Evolutionary conservation across 371 early-diverging fungal genomes (phyloP), one percentile per base, ranked within the genome.

Genomic region (Lichtheimia ornata): DNA sequence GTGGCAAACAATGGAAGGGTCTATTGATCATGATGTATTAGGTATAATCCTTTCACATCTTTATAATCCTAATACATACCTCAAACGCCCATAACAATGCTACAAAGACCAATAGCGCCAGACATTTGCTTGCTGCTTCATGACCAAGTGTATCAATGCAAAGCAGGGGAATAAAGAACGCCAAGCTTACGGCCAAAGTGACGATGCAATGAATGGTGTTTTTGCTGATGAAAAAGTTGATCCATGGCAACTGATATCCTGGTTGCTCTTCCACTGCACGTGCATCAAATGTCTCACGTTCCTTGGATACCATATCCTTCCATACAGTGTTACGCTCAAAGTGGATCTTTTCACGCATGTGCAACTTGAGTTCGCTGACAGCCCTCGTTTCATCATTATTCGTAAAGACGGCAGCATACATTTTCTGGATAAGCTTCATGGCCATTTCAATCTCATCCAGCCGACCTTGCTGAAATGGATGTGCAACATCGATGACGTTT

Each of bases 281-380:
- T 2, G 79, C 75, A 44, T 76, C 80, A 18, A 66, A 59, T 2
- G 77, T 73, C 61, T 76, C 65, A 27, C 93, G 84, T 65, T 91
- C 91, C 52, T 82, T 71, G 15, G 84, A 83, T 24, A 92, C 80
- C 87, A 91, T 82, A 63, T 91, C 93, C 52, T 89, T 76, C 93
- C 93, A 92, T 20, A 92, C 80, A 0, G 92, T 91, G 57, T 86
- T 89, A 35, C 93, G 84, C 63, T 91, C 90, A 78, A 82, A 91
- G n/a, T 83, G 81, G 53, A 92, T 79, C 49, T 84, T 85, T 53
- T 92, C 90, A 15, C 89, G 78, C 61, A 91, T 67, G 30, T 86
- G 81, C 11, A 73, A 63, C 25, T 85, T 82, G 28, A 92, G 82
- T 57, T 90, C 87, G 22, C 75, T 66, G 11, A 66, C 59, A 2